Base-by-base conservation (phyloP, 2,329 filamentous ascomycete species). In the Plectosphaerella plurivora region DNA sequence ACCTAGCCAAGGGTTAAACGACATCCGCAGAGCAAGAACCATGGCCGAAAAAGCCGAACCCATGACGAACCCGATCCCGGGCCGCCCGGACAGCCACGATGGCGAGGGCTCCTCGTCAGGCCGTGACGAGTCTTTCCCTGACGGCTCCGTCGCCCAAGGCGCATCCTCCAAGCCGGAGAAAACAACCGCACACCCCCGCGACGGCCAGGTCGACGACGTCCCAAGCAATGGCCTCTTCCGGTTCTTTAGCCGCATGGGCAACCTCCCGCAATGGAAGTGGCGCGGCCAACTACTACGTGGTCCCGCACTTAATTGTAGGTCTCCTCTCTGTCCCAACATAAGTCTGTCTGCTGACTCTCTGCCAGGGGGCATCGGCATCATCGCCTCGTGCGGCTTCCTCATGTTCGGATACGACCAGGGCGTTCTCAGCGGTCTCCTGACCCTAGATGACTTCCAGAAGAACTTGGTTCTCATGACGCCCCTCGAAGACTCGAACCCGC, bases 341-440 rank as follows among this genome's bases (percentile, higher is more conserved):
- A 22, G 3, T 3, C 22, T 5, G 22, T 22, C 5, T 22, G 22
- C 22, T 22, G 22, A 22, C 22, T 22, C 22, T 22, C 22, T 22
- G 22, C 22, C 22, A 22, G 15, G 37, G 41, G 48, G 48, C 50
- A 65, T 65, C 18, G 63, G 63, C 3, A 54, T 62, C 52, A 64
- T 65, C 47, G 63, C 62, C 1, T 61, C 57, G 1, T 65, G 62
- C 15, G 63, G 62, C 1, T 65, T 65, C 50, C 24, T 28, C 24
- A 33, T 37, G n/a, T 37, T 48, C 14, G 12, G 33, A 3, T 45
- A 22, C 11, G 24, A 25, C 35, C n/a, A 18, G 36, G 62, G 63
- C 10, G 64, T 66, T 1, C 51, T 66, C 9, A 61, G 59, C n/a
- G 60, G 59, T 8, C 58, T 64, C 2, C 57, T 65, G 20, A 64